These are phyloP conservation scores for Cyberlindnera maritima DNA, from an alignment of 805 yeast genomes.

Conservation along the genomic window DNA sequence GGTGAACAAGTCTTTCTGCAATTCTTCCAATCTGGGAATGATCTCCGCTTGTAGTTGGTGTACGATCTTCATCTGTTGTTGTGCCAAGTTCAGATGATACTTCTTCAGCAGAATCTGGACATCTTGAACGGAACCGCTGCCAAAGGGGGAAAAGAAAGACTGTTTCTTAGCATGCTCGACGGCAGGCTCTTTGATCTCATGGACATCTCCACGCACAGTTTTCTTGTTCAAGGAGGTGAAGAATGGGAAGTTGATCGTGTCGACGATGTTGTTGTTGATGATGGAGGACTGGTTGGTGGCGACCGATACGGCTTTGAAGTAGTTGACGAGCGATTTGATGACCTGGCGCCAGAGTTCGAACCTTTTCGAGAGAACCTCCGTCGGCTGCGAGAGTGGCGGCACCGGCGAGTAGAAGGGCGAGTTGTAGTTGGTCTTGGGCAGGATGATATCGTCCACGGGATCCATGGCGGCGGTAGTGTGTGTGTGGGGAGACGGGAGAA, in stretches of 20 bases:
- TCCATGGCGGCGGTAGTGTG: neutral
- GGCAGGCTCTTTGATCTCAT: conserved; percentile 34
- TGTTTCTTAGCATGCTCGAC: conserved; percentile 25
- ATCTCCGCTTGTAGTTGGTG: conserved; percentile 56
- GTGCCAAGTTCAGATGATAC: conserved; percentile 61
- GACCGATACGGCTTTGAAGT: conserved; percentile 72
- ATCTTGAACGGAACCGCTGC: conserved; percentile 79
- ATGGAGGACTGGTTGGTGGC: conserved; percentile 85
- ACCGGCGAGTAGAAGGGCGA: conserved; percentile 45
- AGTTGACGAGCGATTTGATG: conserved; percentile 69
- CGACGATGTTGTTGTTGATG: conserved; percentile 75
- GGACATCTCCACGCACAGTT: conserved; percentile 5
- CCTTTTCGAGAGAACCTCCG: conserved; percentile 78
- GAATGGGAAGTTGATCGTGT: conserved; percentile 57
- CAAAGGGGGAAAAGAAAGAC: conserved; percentile 65
- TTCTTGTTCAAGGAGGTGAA: conserved; percentile 26
- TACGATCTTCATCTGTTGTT: conserved; percentile 52
- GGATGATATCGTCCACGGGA: conserved; percentile 15
- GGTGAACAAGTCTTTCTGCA: conserved; percentile 68
- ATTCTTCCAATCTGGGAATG: conserved; percentile 65
- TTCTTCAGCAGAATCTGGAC: conserved; percentile 69
- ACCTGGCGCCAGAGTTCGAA: conserved; percentile 85
- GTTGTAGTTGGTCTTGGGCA: conserved; percentile 20
- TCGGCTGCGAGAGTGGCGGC: conserved; percentile 68
- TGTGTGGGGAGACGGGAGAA: neutral